Evolutionary conservation across 164 flowering plant species (phyloP).

Genomic region (Cinnamomum chago): DNA sequence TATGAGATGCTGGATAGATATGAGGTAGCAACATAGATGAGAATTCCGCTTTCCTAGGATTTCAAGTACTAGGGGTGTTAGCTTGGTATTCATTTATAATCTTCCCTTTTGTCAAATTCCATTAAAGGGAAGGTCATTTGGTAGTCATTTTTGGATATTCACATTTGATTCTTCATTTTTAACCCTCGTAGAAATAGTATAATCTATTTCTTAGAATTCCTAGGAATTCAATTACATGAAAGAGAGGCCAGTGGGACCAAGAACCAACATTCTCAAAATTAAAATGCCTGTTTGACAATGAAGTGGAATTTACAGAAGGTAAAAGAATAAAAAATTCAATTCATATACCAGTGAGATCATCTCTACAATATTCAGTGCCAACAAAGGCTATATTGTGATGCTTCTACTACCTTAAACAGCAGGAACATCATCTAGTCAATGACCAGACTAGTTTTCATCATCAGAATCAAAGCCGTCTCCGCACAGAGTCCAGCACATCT

Average conservation of each 20-base stretch:
- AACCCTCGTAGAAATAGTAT: no score
- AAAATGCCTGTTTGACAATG: not conserved
- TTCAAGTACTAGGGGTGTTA: no score
- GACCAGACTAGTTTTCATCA: constrained; percentile 43
- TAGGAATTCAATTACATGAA: not conserved
- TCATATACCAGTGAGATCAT: not conserved
- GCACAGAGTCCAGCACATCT: constrained; percentile 64
- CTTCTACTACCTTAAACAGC: not conserved
- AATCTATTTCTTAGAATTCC: no score
- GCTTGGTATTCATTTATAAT: no score
- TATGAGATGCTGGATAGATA: no score
- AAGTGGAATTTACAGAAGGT: not conserved
- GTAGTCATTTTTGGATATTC: no score
- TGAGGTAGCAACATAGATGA: no score
- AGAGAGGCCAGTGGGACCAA: not conserved
- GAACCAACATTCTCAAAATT: not conserved
- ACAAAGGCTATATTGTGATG: not conserved
- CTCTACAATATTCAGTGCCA: not conserved
- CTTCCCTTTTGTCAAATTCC: no score
- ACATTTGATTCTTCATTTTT: no score
- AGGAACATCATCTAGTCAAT: not conserved
- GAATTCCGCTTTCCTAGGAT: no score
- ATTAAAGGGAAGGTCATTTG: no score
- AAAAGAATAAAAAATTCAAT: no score
- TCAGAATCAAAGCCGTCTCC: constrained; percentile 76